Evolutionary conservation across 1,284 basidiomycete species (phyloP).

Genomic region (Austroboletus novae-zelandiae): DNA sequence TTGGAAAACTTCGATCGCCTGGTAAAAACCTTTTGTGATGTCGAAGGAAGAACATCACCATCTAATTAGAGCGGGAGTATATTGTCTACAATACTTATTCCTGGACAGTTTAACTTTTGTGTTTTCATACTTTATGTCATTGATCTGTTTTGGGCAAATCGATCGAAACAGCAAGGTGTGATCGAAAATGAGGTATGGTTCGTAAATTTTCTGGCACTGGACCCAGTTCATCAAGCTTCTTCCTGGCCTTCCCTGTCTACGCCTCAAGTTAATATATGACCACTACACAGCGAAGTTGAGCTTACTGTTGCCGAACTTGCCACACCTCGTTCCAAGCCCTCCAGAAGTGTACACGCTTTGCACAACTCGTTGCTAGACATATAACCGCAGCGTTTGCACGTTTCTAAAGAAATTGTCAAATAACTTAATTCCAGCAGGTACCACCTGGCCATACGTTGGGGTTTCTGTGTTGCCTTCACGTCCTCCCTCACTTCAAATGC

Average conservation of each 20-base stretch:
- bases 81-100: too few species aligned
- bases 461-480: slow-evolving; percentile 73
- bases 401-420: slow-evolving; percentile 52
- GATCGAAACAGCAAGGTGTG: slow-evolving; percentile 30
- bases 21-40: slow-evolving; percentile 25
- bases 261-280: background rate
- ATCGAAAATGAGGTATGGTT: slow-evolving; percentile 64
- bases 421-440: background rate
- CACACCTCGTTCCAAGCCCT: slow-evolving; percentile 87
- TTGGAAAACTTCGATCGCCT: slow-evolving; percentile 56
- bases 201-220: slow-evolving; percentile 57
- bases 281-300: slow-evolving; percentile 11
- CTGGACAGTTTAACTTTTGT: too few species aligned
- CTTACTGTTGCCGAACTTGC: slow-evolving; percentile 65
- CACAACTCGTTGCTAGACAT: slow-evolving; percentile 92
- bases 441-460: slow-evolving; percentile 59
- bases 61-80: slow-evolving; percentile 9
- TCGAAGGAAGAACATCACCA: slow-evolving; percentile 21
- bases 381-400: slow-evolving; percentile 86
- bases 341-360: slow-evolving; percentile 89
- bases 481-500: slow-evolving; percentile 80
- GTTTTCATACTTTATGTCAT: background rate
- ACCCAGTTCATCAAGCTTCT: slow-evolving; percentile 58
- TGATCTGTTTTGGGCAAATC: slow-evolving; percentile 20
- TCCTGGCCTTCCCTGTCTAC: slow-evolving; percentile 66